Evolutionary conservation across 2,329 filamentous ascomycete species (phyloP), one percentile per base, ranked within the genome.

Genomic region (Fusarium irregulare): DNA sequence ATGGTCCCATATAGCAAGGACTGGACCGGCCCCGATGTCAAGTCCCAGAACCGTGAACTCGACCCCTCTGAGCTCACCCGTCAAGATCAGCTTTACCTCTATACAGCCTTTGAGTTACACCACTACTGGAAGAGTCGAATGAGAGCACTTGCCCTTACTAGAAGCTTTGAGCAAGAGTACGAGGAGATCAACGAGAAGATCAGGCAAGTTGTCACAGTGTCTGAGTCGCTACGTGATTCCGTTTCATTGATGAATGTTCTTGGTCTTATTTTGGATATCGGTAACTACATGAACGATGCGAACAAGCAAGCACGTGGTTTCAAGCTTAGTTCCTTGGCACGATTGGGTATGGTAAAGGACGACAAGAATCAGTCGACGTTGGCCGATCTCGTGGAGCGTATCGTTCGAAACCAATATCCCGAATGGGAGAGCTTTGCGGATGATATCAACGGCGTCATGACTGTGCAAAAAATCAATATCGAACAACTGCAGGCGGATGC

Each of bases 231-330:
- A 57, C 89, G 95, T 49, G 94, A 97, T 77, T 98, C 94, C 2
- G 93, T 97, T 27, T 92, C 93, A 27, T 83, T 99, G 75, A 97
- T 98, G 91, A 98, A 97, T 72, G 94, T 99, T 48, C 88, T 99
- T 60, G 94, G 95, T 63, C 87, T 98, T 67, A 99, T 99, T 80
- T 85, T 99, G 75, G 95, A 98, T 80, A 97, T 99, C 77, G 96
- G 96, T 80, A 99, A 99, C 81, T 99, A 97, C 86, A 99, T 99
- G 96, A 99, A 99, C 84, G 96, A 98, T 78, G 92, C 94, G 58
- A 98, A 98, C 83, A 99, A 99, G 83, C 96, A 98, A 82, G 96
- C 96, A 6, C 93, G 92, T 61, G 96, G 96, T 68, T 99, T 99
- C 90, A 99, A 99, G 84, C 89, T 99, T 16, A 96, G 94, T 77